Percentiles rank a stretch among this genome's conserved stretches.
These are phyloP conservation scores for Komagataella kurtzmanii DNA, from an alignment of 805 yeast genomes.

Conservation along the genomic window DNA sequence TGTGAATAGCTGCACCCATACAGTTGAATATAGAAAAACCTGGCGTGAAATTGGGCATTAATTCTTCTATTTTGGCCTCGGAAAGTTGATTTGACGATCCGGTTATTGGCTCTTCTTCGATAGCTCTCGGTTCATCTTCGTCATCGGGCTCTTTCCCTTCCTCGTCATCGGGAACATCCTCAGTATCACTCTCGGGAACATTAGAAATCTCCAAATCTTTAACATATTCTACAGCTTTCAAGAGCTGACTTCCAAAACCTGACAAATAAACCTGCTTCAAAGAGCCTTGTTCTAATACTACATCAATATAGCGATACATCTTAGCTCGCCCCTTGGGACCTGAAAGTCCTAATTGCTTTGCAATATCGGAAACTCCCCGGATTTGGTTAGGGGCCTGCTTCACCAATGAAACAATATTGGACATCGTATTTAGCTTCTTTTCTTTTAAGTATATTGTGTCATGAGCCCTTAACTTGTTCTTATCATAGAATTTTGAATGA, in stretches of 20 bases:
- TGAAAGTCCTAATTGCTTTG: neutral
- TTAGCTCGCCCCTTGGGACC: slow-evolving; percentile 5
- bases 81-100: neutral
- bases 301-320: neutral
- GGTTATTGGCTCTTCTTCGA: neutral
- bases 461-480: neutral
- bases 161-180: slow-evolving; percentile 12
- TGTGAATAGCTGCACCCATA: neutral
- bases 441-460: neutral
- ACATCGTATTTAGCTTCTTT: neutral
- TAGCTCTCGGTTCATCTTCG: neutral
- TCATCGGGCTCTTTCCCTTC: slow-evolving; percentile 15
- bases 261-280: neutral
- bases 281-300: neutral
- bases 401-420: slow-evolving; percentile 21
- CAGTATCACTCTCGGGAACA: slow-evolving; percentile 17
- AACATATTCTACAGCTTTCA: slow-evolving; percentile 47
- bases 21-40: neutral
- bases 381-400: neutral
- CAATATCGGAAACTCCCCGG: slow-evolving; percentile 24
- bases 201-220: slow-evolving; percentile 26
- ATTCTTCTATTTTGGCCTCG: neutral
- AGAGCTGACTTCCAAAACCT: neutral
- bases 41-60: neutral
- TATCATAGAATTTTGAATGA: slow-evolving; percentile 27